Evolutionary conservation across 208 protist genomes (phyloP).

Genomic region (Zelonia costaricensis): DNA sequence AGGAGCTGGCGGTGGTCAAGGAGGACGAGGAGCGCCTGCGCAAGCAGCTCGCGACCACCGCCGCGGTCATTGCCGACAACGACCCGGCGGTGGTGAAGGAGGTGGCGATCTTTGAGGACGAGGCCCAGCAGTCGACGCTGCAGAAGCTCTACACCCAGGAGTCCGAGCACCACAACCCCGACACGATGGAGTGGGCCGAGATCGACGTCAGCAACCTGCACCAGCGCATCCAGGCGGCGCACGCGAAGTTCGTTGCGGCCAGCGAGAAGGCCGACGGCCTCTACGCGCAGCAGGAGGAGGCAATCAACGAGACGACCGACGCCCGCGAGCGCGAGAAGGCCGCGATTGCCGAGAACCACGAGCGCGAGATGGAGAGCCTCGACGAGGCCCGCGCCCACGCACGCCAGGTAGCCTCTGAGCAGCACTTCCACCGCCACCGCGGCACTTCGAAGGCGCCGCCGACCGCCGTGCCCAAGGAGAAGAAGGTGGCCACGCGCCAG

Average conservation of each 20-base stretch:
- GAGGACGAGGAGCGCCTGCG: constrained; percentile 55
- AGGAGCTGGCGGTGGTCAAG: constrained; percentile 65
- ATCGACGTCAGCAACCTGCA: constrained; percentile 54
- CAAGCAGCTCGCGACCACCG: constrained; percentile 38
- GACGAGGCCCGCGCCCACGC: constrained; percentile 46
- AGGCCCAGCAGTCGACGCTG: constrained; percentile 60
- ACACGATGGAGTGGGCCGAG: constrained; percentile 49
- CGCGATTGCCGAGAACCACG: constrained; percentile 45
- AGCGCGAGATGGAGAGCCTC: constrained; percentile 70
- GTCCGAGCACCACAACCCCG: constrained; percentile 40
- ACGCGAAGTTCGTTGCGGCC: constrained; percentile 29
- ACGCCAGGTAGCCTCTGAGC: constrained; percentile 64
- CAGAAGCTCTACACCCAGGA: constrained; percentile 56
- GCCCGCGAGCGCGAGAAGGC: constrained; percentile 65
- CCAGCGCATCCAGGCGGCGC: constrained; percentile 40
- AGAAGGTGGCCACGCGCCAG: constrained; percentile 34
- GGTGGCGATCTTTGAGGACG: constrained; percentile 58
- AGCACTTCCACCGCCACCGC: constrained; percentile 71
- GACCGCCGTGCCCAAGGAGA: constrained; percentile 36
- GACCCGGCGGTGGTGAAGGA: constrained; percentile 51
- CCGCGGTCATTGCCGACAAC: constrained; percentile 31
- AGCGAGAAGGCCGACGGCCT: constrained; percentile 41
- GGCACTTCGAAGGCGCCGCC: constrained; percentile 54
- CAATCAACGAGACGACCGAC: constrained; percentile 76
- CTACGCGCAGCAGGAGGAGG: constrained; percentile 53